Evolutionary conservation across 2,329 filamentous ascomycete species (phyloP).

Genomic region (Ophiobolus disseminans): DNA sequence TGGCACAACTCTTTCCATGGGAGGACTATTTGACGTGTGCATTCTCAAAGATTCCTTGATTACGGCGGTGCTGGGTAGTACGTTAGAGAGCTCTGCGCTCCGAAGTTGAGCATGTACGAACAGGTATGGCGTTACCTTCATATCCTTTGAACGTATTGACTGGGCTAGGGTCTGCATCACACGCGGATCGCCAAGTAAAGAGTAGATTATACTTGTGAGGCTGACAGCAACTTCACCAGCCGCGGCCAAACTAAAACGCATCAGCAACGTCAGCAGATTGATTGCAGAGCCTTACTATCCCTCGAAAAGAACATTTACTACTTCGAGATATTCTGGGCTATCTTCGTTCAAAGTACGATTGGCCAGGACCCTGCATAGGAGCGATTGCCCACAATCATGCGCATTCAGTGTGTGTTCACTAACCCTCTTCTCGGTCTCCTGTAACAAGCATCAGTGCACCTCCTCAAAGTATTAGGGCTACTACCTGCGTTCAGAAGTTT

Average conservation of each 20-base stretch:
- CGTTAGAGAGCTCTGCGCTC: neutral
- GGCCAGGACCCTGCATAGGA: neutral
- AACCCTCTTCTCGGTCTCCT: neutral
- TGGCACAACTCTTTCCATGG: neutral
- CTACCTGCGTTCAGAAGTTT: too few relatives aligned
- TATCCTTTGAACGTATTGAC: too few relatives aligned
- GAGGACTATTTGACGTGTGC: neutral
- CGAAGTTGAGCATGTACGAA: neutral
- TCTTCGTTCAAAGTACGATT: neutral
- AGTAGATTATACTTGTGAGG: neutral
- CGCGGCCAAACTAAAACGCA: neutral
- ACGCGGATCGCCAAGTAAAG: neutral
- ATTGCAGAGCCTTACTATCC: neutral
- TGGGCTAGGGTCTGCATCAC: too few relatives aligned
- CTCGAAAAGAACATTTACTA: neutral
- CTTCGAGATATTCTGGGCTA: neutral
- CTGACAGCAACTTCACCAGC: neutral
- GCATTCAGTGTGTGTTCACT: neutral
- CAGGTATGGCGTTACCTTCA: neutral
- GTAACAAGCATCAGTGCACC: too few relatives aligned
- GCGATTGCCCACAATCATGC: neutral
- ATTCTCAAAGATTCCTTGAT: neutral
- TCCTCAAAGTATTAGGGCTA: too few relatives aligned
- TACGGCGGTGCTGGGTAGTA: neutral
- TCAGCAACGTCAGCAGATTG: neutral